These are phyloP conservation scores for Rubia balearica DNA, from an alignment of 305 asterid genomes.

Conservation along the genomic window DNA sequence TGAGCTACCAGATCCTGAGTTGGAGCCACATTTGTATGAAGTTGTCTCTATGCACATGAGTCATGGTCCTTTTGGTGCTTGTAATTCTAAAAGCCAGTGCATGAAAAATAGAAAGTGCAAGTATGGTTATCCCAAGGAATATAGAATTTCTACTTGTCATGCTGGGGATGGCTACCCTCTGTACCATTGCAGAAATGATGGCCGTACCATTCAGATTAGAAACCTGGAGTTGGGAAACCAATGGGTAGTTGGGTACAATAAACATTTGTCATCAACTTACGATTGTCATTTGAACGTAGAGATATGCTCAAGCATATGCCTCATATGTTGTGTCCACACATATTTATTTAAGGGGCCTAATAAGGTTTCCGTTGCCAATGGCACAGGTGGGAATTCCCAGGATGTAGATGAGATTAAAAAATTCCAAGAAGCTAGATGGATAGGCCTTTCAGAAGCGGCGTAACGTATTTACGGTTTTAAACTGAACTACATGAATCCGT, in stretches of 20 bases:
- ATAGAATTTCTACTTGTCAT: background rate
- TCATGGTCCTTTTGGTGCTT: background rate
- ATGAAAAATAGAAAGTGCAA: background rate
- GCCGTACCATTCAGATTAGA: background rate
- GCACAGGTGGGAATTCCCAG: rapidly evolving
- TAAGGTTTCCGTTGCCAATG: background rate
- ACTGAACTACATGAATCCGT: background rate
- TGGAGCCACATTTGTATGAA: background rate
- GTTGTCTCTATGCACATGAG: background rate
- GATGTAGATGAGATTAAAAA: background rate
- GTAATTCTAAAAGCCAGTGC: background rate
- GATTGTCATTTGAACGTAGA: background rate
- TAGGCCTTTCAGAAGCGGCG: background rate
- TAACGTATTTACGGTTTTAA: background rate
- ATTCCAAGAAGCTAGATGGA: background rate
- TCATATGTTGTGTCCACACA: background rate
- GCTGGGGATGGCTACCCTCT: background rate
- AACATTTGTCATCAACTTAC: background rate
- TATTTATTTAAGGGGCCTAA: background rate
- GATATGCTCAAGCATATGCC: background rate
- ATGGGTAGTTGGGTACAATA: background rate
- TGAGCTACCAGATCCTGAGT: background rate
- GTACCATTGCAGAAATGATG: background rate
- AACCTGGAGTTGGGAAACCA: background rate
- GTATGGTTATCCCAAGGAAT: background rate